Evolutionary conservation across 2,329 filamentous ascomycete genomes (phyloP).

Genomic region (Aspergillus floridensis): DNA sequence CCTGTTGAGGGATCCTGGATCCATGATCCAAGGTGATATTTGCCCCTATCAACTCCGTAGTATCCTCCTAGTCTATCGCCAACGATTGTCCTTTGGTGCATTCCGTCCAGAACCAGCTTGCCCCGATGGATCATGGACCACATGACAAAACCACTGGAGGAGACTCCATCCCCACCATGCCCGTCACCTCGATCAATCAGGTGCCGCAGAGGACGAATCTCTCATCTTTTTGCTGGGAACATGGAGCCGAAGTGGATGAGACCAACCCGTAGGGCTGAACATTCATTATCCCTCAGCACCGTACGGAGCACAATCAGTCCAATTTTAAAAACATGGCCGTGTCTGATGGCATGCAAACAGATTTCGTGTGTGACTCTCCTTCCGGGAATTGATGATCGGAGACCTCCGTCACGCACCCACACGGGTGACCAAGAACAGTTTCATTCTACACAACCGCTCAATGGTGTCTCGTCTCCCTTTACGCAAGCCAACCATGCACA

Average conservation of each 20-base stretch:
- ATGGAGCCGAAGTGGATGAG: not conserved
- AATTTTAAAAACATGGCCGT: not conserved
- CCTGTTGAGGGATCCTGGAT: not conserved
- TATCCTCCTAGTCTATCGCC: not conserved
- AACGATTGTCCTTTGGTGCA: not conserved
- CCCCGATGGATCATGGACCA: not conserved
- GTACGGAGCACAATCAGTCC: not conserved
- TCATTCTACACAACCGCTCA: too few relatives aligned
- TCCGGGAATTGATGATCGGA: not conserved
- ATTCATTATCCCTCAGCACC: not conserved
- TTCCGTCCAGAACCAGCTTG: not conserved
- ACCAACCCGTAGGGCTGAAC: not conserved
- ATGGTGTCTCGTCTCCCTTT: not conserved
- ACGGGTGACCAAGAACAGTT: not conserved
- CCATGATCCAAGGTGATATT: not conserved
- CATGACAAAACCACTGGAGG: slow-evolving; percentile 7
- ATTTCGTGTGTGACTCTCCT: not conserved
- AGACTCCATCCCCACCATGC: not conserved
- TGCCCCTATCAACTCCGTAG: not conserved
- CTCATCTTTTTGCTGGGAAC: not conserved
- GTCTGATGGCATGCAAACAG: not conserved
- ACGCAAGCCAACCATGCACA: not conserved
- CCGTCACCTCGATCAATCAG: not conserved
- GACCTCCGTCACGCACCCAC: not conserved
- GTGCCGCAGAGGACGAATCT: not conserved